phyloP scores from a whole-genome alignment of 345 rosid genomes.

The Cardamine chenopodiifolia region DNA sequence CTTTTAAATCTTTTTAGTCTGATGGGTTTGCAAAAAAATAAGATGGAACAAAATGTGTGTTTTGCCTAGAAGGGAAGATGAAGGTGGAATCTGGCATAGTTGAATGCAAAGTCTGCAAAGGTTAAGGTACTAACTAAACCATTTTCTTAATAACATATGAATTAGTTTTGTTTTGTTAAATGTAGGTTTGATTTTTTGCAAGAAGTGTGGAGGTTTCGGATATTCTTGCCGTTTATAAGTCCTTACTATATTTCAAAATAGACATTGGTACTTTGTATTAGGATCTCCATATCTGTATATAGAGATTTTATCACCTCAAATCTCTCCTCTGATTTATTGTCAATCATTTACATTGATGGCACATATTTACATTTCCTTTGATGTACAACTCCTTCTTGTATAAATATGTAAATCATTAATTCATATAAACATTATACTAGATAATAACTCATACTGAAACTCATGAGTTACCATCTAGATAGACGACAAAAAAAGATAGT shows the following conservation, averaged over 20 bases:
- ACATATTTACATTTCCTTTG: no score
- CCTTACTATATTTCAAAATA: not conserved
- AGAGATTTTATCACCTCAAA: no score
- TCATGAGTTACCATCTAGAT: no score
- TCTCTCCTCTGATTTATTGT: no score
- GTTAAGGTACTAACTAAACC: slow-evolving; percentile 66
- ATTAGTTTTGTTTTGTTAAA: not conserved
- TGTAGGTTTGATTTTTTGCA: slow-evolving; percentile 30
- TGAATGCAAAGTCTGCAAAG: slow-evolving; percentile 85
- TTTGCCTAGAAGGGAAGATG: slow-evolving; percentile 82
- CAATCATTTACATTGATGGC: no score
- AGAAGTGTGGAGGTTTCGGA: slow-evolving; percentile 35
- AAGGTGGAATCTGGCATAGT: slow-evolving; percentile 73
- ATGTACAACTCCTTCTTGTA: no score
- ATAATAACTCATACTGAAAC: no score
- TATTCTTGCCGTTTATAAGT: slow-evolving; percentile 32
- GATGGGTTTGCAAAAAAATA: slow-evolving; percentile 11
- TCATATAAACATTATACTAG: no score
- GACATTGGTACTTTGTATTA: not conserved
- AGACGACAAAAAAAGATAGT: no score
- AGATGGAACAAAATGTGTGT: slow-evolving; percentile 96
- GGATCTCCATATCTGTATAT: no score
- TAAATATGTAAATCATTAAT: no score
- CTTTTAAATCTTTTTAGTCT: not conserved
- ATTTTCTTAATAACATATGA: not conserved